phyloP scores from a whole-genome alignment of 495 filamentous ascomycete species.

The Hyaloscypha variabilis region DNA sequence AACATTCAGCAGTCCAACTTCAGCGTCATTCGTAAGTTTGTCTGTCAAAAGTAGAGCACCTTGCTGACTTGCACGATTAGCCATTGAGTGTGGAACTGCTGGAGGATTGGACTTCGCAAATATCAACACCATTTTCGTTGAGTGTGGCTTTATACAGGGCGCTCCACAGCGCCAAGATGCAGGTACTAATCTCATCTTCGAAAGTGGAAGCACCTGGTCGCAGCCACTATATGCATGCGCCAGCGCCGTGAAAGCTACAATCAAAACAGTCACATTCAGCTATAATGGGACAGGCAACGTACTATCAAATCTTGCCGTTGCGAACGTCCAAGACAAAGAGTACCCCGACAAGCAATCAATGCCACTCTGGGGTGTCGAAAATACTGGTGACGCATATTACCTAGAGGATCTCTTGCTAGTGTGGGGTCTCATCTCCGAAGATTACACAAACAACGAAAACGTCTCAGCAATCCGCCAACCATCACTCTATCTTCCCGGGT shows the following conservation, averaged over 20 bases:
- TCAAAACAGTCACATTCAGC: slow-evolving; percentile 44
- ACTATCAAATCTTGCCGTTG: slow-evolving; percentile 31
- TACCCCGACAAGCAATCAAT: slow-evolving; percentile 29
- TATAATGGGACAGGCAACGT: slow-evolving; percentile 35
- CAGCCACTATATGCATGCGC: slow-evolving; percentile 46
- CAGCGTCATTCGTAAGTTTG: slow-evolving; percentile 31
- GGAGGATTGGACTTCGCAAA: slow-evolving; percentile 37
- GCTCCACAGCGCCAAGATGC: slow-evolving; percentile 36
- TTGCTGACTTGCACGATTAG: slow-evolving; percentile 21
- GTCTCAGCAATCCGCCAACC: slow-evolving; percentile 34
- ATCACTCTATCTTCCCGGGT: slow-evolving; percentile 25
- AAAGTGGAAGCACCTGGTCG: slow-evolving; percentile 40
- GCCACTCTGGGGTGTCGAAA: slow-evolving; percentile 43
- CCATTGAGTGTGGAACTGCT: slow-evolving; percentile 32
- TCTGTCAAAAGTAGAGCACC: neutral
- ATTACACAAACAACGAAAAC: slow-evolving; percentile 32
- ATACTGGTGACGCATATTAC: slow-evolving; percentile 26
- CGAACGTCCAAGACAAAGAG: slow-evolving; percentile 30
- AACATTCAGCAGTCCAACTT: slow-evolving; percentile 37
- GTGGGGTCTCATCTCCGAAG: slow-evolving; percentile 39
- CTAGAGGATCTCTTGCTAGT: slow-evolving; percentile 32
- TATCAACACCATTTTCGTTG: slow-evolving; percentile 40
- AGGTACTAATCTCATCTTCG: slow-evolving; percentile 32
- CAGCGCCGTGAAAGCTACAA: slow-evolving; percentile 39
- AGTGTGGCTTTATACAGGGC: slow-evolving; percentile 43